Evolutionary conservation across 1,139 yeast species (phyloP).

Genomic region (Geotrichum citri-aurantii): DNA sequence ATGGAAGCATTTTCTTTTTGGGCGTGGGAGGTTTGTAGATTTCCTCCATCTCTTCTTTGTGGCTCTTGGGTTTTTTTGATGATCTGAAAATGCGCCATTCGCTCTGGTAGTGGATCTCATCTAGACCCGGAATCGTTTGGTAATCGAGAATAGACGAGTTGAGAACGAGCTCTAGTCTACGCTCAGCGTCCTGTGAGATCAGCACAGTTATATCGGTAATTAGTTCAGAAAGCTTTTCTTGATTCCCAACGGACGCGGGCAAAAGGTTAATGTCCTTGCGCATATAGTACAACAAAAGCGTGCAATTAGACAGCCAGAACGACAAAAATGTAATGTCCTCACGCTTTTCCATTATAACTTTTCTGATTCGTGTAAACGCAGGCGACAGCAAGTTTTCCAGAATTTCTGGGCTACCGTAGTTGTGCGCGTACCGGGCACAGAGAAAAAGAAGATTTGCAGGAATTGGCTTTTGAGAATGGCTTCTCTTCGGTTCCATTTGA

Average conservation of each 20-base stretch:
- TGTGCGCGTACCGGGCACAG: constrained; percentile 40
- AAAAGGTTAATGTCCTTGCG: constrained; percentile 36
- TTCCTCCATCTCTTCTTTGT: constrained; percentile 52
- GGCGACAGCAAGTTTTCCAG: constrained; percentile 35
- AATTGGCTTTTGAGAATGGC: constrained; percentile 37
- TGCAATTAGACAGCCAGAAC: constrained; percentile 42
- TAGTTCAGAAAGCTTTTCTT: constrained; percentile 33
- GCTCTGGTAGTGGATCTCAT: constrained; percentile 38
- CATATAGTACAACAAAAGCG: constrained; percentile 38
- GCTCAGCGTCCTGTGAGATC: constrained; percentile 38
- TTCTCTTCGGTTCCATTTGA: constrained; percentile 37
- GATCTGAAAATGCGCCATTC: constrained; percentile 40
- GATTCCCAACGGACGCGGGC: constrained; percentile 32
- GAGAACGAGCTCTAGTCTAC: constrained; percentile 36
- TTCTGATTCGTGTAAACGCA: constrained; percentile 34
- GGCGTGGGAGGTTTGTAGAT: constrained; percentile 65
- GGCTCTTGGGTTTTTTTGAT: constrained; percentile 27
- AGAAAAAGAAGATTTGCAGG: constrained; percentile 42
- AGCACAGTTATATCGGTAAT: constrained; percentile 34
- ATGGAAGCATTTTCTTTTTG: constrained; percentile 66
- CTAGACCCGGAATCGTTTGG: constrained; percentile 43
- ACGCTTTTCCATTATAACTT: constrained; percentile 31
- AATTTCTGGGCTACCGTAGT: constrained; percentile 35
- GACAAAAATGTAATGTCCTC: constrained; percentile 39
- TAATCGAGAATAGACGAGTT: constrained; percentile 40